These are phyloP conservation scores for Lactarius sanguifluus DNA, from an alignment of 768 basidiomycete genomes.

Conservation along the genomic window DNA sequence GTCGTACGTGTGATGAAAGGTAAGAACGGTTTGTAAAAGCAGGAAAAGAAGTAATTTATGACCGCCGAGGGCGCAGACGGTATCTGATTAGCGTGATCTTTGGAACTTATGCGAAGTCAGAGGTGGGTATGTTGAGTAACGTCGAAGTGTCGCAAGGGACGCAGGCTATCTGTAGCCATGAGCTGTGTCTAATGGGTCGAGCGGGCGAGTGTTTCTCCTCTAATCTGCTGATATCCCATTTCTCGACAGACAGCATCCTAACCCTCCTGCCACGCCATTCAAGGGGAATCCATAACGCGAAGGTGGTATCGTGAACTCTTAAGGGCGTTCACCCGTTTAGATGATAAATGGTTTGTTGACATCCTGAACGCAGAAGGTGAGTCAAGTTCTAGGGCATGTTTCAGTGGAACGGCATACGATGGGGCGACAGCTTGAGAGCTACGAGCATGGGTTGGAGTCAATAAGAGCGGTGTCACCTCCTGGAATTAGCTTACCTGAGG, in stretches of 20 bases:
- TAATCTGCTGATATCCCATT: neutral
- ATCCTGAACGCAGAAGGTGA: slow-evolving; percentile 1
- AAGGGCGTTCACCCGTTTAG: neutral
- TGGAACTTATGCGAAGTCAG: too few relatives aligned
- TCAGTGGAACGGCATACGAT: neutral
- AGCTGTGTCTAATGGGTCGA: neutral
- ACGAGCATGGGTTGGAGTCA: neutral
- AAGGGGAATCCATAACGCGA: neutral
- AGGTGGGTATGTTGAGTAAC: too few relatives aligned
- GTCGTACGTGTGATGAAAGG: too few relatives aligned
- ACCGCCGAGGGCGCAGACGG: too few relatives aligned
- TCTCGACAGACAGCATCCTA: neutral
- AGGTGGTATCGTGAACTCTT: neutral
- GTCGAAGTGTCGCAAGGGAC: too few relatives aligned
- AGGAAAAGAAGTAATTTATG: too few relatives aligned
- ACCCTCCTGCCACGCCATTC: neutral
- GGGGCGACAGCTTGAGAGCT: slow-evolving; percentile 4
- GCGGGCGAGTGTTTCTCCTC: neutral
- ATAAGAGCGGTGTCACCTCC: neutral
- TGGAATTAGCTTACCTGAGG: slow-evolving; percentile 1
- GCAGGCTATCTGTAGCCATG: neutral
- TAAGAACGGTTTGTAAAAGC: too few relatives aligned
- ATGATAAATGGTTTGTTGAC: neutral
- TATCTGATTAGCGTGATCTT: too few relatives aligned
- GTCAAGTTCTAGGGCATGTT: neutral